Conservation (phyloP, 805 yeast species). For the Metschnikowia lachancei region DNA sequence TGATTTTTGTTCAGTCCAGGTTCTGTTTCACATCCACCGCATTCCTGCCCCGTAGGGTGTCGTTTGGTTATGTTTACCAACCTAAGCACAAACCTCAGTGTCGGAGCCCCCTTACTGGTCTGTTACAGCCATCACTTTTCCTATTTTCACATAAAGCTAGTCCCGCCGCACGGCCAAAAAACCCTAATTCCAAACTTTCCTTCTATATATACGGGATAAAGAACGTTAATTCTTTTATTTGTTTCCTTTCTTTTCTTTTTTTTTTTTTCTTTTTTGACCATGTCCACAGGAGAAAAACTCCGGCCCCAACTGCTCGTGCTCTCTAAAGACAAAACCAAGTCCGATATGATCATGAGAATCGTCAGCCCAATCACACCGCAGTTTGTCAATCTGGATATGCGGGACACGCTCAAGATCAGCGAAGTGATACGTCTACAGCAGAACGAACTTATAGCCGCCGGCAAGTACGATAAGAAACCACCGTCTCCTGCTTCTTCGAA, state of each 20-base stretch:
- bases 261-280: not conserved
- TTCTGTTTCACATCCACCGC: slow-evolving; percentile 8
- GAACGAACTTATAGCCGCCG: slow-evolving; percentile 15
- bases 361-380: slow-evolving; percentile 19
- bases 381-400: slow-evolving; percentile 16
- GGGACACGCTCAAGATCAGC: slow-evolving; percentile 18
- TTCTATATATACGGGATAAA: too few relatives aligned
- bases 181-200: too few relatives aligned
- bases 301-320: slow-evolving; percentile 17
- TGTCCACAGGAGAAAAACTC: slow-evolving; percentile 14
- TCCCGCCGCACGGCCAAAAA: not conserved
- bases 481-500: slow-evolving; percentile 1
- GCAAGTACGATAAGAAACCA: slow-evolving; percentile 9
- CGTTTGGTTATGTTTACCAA: slow-evolving; percentile 3
- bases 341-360: slow-evolving; percentile 17
- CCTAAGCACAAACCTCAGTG: not conserved
- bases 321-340: slow-evolving; percentile 11
- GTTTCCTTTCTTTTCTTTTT: not conserved
- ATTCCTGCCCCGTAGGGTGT: slow-evolving; percentile 6
- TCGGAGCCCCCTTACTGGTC: not conserved
- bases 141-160: slow-evolving; percentile 1
- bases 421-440: slow-evolving; percentile 19
- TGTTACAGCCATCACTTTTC: not conserved
- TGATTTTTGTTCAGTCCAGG: slow-evolving; percentile 1
- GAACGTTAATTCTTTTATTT: not conserved